A percentile compares a stretch with the other conserved stretches of the same genome.
These are phyloP conservation scores for Mallotus repandus DNA, from an alignment of 441 rosid species.

Conservation along the genomic window DNA sequence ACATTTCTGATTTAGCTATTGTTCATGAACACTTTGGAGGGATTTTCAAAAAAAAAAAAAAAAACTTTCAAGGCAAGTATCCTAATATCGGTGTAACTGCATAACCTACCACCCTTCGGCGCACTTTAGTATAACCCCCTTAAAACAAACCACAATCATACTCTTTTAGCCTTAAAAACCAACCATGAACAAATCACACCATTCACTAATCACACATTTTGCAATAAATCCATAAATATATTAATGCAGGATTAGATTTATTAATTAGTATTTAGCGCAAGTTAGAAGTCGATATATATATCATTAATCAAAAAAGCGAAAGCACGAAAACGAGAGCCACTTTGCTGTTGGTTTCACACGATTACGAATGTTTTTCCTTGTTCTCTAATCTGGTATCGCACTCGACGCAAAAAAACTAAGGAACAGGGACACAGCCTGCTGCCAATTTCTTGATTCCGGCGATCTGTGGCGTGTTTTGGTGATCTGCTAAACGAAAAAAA, in stretches of 20 bases:
- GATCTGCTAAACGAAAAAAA: not conserved
- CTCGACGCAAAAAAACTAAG: not conserved
- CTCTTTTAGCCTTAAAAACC: not conserved
- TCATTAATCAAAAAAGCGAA: not conserved
- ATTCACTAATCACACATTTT: too few species aligned
- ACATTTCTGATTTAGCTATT: not conserved
- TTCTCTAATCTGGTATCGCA: too few species aligned
- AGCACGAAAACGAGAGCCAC: not conserved
- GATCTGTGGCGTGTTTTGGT: not conserved
- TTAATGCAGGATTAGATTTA: too few species aligned
- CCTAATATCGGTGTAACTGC: not conserved
- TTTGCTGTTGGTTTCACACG: conserved; percentile 7
- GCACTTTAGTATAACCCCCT: not conserved
- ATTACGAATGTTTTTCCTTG: not conserved
- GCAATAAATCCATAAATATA: too few species aligned
- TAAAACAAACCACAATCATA: not conserved
- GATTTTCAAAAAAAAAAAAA: too few species aligned
- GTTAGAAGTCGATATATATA: too few species aligned
- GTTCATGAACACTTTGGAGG: not conserved
- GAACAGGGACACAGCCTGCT: too few species aligned
- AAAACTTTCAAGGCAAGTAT: too few species aligned
- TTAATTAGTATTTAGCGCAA: too few species aligned
- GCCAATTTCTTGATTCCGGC: too few species aligned
- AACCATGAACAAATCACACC: too few species aligned
- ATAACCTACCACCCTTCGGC: not conserved